Conservation (phyloP, 345 rosid genomes). For the Moricandia arvensis region DNA sequence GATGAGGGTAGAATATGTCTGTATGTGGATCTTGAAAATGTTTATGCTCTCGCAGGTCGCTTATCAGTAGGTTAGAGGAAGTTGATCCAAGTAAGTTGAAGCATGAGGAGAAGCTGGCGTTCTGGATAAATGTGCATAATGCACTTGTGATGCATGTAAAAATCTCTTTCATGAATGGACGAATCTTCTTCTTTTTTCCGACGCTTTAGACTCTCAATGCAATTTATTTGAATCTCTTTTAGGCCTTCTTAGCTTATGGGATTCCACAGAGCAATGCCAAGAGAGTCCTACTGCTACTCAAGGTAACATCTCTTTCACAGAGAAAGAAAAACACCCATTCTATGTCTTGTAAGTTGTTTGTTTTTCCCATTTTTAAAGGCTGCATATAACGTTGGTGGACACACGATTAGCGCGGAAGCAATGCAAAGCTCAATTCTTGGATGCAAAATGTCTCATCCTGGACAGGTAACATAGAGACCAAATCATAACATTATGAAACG, state of each 20-base stretch:
- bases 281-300: not conserved
- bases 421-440: not conserved
- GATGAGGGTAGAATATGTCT: not conserved
- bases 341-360: not conserved
- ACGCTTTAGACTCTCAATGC: not conserved
- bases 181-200: not conserved
- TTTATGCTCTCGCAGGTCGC: not conserved
- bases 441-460: not conserved
- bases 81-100: not conserved
- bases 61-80: not conserved
- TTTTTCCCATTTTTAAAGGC: not conserved
- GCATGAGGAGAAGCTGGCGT: not conserved
- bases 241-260: not conserved
- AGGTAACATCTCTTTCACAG: not conserved
- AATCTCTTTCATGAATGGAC: not conserved
- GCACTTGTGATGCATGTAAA: not conserved
- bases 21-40: not conserved
- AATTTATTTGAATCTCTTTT: not conserved
- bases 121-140: not conserved
- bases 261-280: not conserved
- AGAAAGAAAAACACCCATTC: not conserved
- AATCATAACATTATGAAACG: too few species aligned
- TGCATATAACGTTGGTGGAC: not conserved
- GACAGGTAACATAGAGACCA: not conserved
- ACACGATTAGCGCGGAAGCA: not conserved